Conservation (phyloP, 176 grass and related monocot species). For the Avena sativa region DNA sequence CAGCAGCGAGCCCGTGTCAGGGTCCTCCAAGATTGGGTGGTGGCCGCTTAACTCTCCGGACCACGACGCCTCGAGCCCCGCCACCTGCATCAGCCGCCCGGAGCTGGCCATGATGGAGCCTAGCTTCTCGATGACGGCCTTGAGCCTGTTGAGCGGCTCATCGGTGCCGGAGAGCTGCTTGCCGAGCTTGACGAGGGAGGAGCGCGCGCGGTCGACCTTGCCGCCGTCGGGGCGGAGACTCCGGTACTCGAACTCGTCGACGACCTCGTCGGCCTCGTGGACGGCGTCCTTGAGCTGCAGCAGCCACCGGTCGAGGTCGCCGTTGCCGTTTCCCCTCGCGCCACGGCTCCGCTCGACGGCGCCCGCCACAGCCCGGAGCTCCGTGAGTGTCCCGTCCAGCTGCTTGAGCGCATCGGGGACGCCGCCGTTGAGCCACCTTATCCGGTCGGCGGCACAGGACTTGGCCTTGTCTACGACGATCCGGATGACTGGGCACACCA, state of each 20-base stretch:
- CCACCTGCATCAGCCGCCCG: not conserved
- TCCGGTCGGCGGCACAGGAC: conserved; percentile 27
- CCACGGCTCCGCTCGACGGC: conserved; percentile 25
- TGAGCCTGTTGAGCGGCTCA: conserved; percentile 49
- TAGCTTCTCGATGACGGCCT: conserved; percentile 36
- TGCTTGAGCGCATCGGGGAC: not conserved
- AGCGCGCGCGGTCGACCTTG: conserved; percentile 14
- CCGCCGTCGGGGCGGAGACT: not conserved
- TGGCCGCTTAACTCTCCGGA: conserved; percentile 2
- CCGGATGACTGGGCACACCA: conserved; percentile 51
- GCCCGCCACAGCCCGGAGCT: conserved; percentile 15
- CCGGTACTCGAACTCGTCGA: conserved; percentile 48
- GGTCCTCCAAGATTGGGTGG: not conserved
- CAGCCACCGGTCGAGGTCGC: conserved; percentile 36
- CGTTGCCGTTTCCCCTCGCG: not conserved
- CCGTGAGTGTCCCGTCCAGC: not conserved
- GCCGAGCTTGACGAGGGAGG: not conserved
- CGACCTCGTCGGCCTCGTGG: conserved; percentile 50
- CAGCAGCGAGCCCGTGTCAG: conserved; percentile 5
- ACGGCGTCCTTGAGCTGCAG: conserved; percentile 49
- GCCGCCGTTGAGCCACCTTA: conserved; percentile 35
- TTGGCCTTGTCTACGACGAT: conserved; percentile 46
- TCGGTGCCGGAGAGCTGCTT: conserved; percentile 34
- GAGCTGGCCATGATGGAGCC: not conserved
- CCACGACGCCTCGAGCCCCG: not conserved